A percentile compares a stretch with the other conserved stretches of the same genome.
phyloP scores from a whole-genome alignment of 768 basidiomycete genomes.

The Lyophyllum shimeji region DNA sequence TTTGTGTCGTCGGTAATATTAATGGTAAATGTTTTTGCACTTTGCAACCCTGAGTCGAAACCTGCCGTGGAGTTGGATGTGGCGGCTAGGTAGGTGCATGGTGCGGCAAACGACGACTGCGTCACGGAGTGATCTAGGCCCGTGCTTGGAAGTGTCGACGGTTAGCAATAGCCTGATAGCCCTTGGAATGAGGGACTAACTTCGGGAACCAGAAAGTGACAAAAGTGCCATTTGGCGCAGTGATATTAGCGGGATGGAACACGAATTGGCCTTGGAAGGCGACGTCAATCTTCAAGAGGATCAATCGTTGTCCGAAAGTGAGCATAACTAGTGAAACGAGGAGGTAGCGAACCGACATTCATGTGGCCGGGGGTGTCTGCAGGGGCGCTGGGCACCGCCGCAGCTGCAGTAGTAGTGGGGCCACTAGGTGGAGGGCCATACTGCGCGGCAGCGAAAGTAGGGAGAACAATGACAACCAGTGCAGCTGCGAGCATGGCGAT shows the following conservation, averaged over 20 bases:
- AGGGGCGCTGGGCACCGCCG: slow-evolving; percentile 40
- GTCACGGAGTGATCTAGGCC: slow-evolving; percentile 50
- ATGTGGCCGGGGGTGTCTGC: slow-evolving; percentile 30
- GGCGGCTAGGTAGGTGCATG: slow-evolving; percentile 50
- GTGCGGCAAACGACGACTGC: slow-evolving; percentile 52
- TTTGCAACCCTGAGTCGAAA: slow-evolving; percentile 54
- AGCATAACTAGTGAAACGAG: background rate
- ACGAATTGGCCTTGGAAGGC: slow-evolving; percentile 33
- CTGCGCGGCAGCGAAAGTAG: slow-evolving; percentile 39
- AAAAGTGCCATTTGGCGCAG: slow-evolving; percentile 46
- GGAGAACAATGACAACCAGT: slow-evolving; percentile 26
- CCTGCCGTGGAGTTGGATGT: slow-evolving; percentile 36
- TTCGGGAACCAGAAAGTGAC: slow-evolving; percentile 55
- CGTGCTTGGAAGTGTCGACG: slow-evolving; percentile 29
- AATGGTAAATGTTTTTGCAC: slow-evolving; percentile 41
- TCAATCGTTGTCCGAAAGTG: background rate
- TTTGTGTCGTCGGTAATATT: slow-evolving; percentile 44
- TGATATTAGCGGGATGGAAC: slow-evolving; percentile 47
- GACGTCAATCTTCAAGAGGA: slow-evolving; percentile 39
- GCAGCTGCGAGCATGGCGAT: slow-evolving; percentile 26
- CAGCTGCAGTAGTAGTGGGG: slow-evolving; percentile 22
- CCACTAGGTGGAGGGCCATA: slow-evolving; percentile 26
- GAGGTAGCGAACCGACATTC: slow-evolving; percentile 27
- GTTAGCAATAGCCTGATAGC: background rate
- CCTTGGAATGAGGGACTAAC: slow-evolving; percentile 25